Conservation (phyloP, 495 filamentous ascomycete species). For the Penicillium malachiteum region DNA sequence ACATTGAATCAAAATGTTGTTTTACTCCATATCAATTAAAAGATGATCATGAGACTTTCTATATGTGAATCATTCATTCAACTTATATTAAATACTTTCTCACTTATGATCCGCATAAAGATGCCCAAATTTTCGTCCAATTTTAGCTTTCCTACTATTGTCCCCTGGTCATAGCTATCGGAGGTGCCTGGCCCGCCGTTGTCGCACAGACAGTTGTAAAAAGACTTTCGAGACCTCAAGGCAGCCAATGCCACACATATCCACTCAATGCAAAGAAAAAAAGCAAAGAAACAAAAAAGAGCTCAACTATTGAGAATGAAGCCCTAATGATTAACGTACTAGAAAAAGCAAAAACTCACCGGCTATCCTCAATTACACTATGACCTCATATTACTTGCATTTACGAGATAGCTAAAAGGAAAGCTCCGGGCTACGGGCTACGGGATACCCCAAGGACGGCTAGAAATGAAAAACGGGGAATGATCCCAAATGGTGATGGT, state of each 20-base stretch:
- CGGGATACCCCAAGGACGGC: too few species aligned
- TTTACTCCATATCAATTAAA: too few species aligned
- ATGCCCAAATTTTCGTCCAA: constrained; percentile 1
- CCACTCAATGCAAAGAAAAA: not conserved
- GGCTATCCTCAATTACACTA: not conserved
- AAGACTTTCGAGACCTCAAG: not conserved
- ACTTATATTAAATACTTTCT: too few species aligned
- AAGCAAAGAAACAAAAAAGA: not conserved
- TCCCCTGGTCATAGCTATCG: not conserved
- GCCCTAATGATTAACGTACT: too few species aligned
- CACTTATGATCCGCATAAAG: not conserved
- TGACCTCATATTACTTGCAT: not conserved
- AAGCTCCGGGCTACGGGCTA: too few species aligned
- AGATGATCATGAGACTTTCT: too few species aligned
- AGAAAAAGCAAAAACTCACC: not conserved
- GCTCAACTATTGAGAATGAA: constrained; percentile 1
- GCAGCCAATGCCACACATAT: not conserved
- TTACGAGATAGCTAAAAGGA: too few species aligned
- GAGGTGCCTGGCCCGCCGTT: constrained; percentile 8
- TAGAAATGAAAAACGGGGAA: not conserved
- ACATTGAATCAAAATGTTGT: too few species aligned
- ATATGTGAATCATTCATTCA: too few species aligned
- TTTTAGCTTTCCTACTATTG: constrained; percentile 12
- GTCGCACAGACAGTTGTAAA: constrained; percentile 4
- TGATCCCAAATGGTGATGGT: not conserved